phyloP scores from a whole-genome alignment of 768 basidiomycete species.

The Daedaleopsis sinensis region DNA sequence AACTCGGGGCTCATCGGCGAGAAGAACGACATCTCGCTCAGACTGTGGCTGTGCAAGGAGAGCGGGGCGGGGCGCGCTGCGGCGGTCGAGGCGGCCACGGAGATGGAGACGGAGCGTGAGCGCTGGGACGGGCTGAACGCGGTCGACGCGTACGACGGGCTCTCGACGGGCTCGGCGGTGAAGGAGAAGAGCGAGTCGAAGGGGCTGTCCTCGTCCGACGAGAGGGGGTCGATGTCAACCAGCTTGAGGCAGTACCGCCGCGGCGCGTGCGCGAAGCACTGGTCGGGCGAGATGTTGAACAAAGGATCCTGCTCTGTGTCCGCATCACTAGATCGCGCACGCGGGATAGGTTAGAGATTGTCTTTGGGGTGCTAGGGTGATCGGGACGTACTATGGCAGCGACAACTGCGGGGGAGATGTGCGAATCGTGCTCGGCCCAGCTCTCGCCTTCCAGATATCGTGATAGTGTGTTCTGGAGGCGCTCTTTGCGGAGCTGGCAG shows the following conservation, averaged over 20 bases:
- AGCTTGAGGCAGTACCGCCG: constrained; percentile 17
- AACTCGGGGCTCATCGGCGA: constrained; percentile 13
- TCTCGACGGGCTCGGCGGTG: constrained; percentile 26
- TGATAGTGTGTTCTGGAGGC: constrained; percentile 2
- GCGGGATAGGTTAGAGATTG: background rate
- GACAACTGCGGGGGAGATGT: constrained; percentile 16
- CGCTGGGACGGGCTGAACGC: constrained; percentile 8
- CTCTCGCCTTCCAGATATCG: constrained; percentile 11
- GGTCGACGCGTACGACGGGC: constrained; percentile 20
- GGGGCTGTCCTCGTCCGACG: constrained; percentile 13
- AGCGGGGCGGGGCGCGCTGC: constrained; percentile 8
- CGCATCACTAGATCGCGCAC: constrained; percentile 7
- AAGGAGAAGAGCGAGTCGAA: constrained; percentile 25
- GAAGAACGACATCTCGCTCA: background rate
- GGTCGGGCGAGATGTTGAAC: constrained; percentile 8
- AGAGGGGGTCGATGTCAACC: constrained; percentile 10
- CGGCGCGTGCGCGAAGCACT: constrained; percentile 6
- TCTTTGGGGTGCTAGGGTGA: background rate
- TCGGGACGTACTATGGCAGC: constrained; percentile 13
- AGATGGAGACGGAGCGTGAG: no score
- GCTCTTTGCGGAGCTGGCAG: constrained; percentile 6
- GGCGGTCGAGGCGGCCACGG: no score
- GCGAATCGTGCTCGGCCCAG: constrained; percentile 9
- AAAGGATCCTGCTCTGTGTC: constrained; percentile 16
- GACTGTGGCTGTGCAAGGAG: constrained; percentile 2